Evolutionary conservation across 2,329 filamentous ascomycete genomes (phyloP).

Genomic region (Chrysoporthe austroafricana): DNA sequence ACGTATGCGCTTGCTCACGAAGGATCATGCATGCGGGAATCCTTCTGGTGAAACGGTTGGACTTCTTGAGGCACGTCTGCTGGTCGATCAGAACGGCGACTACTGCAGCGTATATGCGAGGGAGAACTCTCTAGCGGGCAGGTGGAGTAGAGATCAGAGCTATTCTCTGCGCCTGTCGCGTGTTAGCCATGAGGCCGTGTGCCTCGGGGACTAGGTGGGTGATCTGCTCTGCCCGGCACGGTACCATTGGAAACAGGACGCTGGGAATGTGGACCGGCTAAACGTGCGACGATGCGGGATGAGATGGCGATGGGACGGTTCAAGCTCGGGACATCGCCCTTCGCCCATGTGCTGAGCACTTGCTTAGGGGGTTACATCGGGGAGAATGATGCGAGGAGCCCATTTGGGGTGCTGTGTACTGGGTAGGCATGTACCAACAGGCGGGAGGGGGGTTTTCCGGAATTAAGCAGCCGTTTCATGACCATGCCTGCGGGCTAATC

Average conservation of each 20-base stretch:
- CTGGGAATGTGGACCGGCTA: not conserved
- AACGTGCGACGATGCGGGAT: constrained; percentile 3
- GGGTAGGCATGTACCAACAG: not conserved
- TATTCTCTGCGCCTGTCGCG: not conserved
- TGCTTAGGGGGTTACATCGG: constrained; percentile 1
- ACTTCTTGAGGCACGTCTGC: not conserved
- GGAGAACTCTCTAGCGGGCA: not conserved
- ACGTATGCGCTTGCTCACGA: not conserved
- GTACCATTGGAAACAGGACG: not conserved
- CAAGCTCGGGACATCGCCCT: not conserved
- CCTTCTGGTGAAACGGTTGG: constrained; percentile 3
- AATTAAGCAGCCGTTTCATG: constrained; percentile 5
- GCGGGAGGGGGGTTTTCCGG: constrained; percentile 1
- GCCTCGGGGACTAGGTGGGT: not conserved
- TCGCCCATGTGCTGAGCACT: not conserved
- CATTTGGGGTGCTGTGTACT: not conserved
- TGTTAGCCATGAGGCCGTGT: not conserved
- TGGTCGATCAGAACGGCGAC: not conserved
- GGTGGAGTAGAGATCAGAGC: not conserved
- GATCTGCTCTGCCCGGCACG: not conserved
- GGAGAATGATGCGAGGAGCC: not conserved
- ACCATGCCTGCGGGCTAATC: constrained; percentile 6
- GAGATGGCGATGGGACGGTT: not conserved
- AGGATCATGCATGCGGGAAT: constrained; percentile 9
- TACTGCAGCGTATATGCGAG: not conserved